Evolutionary conservation across 2,329 filamentous ascomycete species (phyloP).

Genomic region (Beauveria caledonica): DNA sequence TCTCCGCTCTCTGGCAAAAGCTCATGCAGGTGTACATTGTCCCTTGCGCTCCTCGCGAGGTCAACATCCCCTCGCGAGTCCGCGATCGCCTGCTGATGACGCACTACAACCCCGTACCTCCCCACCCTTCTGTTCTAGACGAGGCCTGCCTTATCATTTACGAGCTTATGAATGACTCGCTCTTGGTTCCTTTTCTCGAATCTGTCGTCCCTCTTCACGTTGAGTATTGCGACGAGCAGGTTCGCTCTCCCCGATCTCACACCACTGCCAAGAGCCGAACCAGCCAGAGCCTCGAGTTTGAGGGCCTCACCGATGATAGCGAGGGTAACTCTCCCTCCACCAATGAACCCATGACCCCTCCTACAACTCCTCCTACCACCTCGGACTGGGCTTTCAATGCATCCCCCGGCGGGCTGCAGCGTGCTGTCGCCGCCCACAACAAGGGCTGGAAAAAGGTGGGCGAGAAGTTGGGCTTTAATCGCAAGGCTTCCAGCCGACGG

Average conservation of each 20-base stretch:
- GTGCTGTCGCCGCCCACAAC: conserved; percentile 45
- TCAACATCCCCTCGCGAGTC: conserved; percentile 81
- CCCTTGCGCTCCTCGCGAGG: conserved; percentile 75
- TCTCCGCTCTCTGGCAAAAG: conserved; percentile 78
- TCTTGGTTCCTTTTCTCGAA: conserved; percentile 86
- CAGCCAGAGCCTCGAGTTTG: conserved; percentile 38
- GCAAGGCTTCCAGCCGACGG: conserved; percentile 40
- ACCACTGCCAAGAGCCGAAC: conserved; percentile 34
- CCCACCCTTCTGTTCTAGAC: conserved; percentile 66
- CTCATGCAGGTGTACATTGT: conserved; percentile 85
- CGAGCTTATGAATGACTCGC: conserved; percentile 95
- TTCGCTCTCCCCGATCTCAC: conserved; percentile 38
- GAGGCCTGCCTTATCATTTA: conserved; percentile 82
- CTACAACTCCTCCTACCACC: conserved; percentile 58
- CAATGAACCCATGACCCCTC: conserved; percentile 63
- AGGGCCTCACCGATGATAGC: conserved; percentile 56
- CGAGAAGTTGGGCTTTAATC: conserved; percentile 50
- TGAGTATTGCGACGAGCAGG: conserved; percentile 29
- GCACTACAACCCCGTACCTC: conserved; percentile 52
- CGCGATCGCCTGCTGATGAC: conserved; percentile 66
- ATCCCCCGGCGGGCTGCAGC: conserved; percentile 45
- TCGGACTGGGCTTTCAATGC: conserved; percentile 46
- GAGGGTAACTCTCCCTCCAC: conserved; percentile 47
- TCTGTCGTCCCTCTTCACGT: conserved; percentile 36
- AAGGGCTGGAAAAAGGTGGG: conserved; percentile 59